Evolutionary conservation across 2,329 filamentous ascomycete species (phyloP).

Genomic region (Cadophora luteo-olivacea): DNA sequence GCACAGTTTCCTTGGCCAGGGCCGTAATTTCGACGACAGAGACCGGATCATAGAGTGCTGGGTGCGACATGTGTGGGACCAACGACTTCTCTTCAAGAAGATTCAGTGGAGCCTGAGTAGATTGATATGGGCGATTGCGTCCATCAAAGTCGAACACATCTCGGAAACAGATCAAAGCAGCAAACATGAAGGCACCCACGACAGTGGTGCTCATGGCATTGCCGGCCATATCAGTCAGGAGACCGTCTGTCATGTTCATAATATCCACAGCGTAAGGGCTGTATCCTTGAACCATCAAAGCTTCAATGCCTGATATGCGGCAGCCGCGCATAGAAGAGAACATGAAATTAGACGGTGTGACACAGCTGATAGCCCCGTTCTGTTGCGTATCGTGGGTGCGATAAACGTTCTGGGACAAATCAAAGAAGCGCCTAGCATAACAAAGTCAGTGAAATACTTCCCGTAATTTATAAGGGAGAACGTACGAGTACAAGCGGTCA

Average conservation of each 20-base stretch:
- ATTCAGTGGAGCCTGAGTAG: neutral
- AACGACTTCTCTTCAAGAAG: slow-evolving; percentile 10
- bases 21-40: slow-evolving; percentile 29
- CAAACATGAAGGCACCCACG: slow-evolving; percentile 67
- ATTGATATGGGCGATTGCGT: neutral
- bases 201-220: slow-evolving; percentile 83
- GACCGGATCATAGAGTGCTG: slow-evolving; percentile 22
- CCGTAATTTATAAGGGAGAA: slow-evolving; percentile 16
- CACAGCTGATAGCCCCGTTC: slow-evolving; percentile 68
- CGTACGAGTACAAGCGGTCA: slow-evolving; percentile 60
- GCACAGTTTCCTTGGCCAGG: slow-evolving; percentile 45
- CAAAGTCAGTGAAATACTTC: slow-evolving; percentile 25
- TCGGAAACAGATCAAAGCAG: slow-evolving; percentile 56
- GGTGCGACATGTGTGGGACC: neutral
- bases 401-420: slow-evolving; percentile 78
- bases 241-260: slow-evolving; percentile 64
- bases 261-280: slow-evolving; percentile 67
- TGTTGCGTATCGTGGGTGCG: slow-evolving; percentile 54
- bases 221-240: slow-evolving; percentile 74
- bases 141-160: slow-evolving; percentile 16
- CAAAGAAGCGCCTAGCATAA: slow-evolving; percentile 56
- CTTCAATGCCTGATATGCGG: slow-evolving; percentile 66
- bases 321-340: slow-evolving; percentile 67
- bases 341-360: slow-evolving; percentile 70
- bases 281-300: slow-evolving; percentile 71